Base-by-base conservation (phyloP, 441 rosid genomes). In the Croton laevigatus region DNA sequence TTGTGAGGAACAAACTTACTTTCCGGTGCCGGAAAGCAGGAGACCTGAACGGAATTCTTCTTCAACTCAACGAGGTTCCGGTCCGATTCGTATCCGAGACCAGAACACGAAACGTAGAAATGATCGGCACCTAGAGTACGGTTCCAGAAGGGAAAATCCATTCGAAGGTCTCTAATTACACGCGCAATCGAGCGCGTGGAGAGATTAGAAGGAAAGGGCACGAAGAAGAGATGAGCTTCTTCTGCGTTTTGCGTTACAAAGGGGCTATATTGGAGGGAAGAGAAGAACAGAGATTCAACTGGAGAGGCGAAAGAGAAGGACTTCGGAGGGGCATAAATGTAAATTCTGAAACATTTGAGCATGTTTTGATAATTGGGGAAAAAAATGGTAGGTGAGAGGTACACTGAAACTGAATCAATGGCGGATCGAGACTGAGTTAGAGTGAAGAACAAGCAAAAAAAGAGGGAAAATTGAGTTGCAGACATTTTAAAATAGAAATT, bases 91-190 rank as follows among this genome's bases (percentile, higher is more conserved):
- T 73, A 83, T 17, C 70, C 73, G 16, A 87, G 69, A n/a, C 87
- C 86, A 36, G 74, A n/a, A 32, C 86, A 74, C 3, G 85, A 87
- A 63, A 83, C 65, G 42, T 65, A 87, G 58, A 85, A 83, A 62
- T 87, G 91, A 70, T 87, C 91, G 70, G 91, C 83, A 10, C 91
- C 91, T 23, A 87, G 88, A 4, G 88, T 83, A 12, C 91, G 85
- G 63, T 87, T 85, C 91, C 91, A 87, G 83, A 74, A 85, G 34
- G 88, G 81, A 54, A 77, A 76, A 34, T 74, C 71, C 44, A 69
- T 40, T 13, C 84, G 81, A 51, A 83, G 73, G 48, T 59, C 69
- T 3, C 68, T 55, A 34, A 85, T 64, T 3, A 85, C 71, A 16
- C 72, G 76, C 9, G 85, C 77, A 14, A 73, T 27, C 34, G 81